Evolutionary conservation across 495 filamentous ascomycete species (phyloP).

Genomic region (Penicillium turbatum): DNA sequence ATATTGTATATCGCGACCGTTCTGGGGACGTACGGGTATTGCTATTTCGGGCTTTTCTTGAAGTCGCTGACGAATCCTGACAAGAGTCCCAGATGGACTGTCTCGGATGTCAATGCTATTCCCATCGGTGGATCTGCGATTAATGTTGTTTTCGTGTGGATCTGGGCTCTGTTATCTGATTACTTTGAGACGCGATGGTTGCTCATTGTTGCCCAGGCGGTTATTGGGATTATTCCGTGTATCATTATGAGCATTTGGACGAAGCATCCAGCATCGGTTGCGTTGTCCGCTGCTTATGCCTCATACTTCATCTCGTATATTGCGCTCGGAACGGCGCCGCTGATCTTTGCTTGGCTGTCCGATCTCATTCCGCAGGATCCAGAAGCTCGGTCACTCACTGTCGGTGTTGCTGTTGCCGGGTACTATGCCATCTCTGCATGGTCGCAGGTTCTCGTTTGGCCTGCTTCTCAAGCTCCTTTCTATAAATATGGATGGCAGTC

Average conservation of each 20-base stretch:
- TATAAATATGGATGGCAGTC: conserved; percentile 33
- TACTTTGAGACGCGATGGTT: conserved; percentile 26
- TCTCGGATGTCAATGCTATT: conserved; percentile 29
- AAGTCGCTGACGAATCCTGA: conserved; percentile 28
- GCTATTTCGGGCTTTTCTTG: conserved; percentile 30
- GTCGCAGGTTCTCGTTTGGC: conserved; percentile 34
- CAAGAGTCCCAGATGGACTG: conserved; percentile 21
- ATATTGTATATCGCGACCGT: conserved; percentile 30
- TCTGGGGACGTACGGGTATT: conserved; percentile 31
- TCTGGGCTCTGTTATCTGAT: conserved; percentile 32
- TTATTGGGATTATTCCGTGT: conserved; percentile 31
- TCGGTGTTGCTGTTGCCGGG: conserved; percentile 29
- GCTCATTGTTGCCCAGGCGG: conserved; percentile 22
- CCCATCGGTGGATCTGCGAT: conserved; percentile 33
- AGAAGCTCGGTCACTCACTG: conserved; percentile 25
- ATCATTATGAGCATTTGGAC: conserved; percentile 35
- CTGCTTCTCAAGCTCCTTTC: conserved; percentile 28
- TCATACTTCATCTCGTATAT: conserved; percentile 29
- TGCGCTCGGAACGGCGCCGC: conserved; percentile 30
- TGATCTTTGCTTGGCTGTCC: conserved; percentile 32
- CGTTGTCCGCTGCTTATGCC: conserved; percentile 25
- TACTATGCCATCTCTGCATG: conserved; percentile 33
- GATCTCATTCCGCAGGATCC: conserved; percentile 34
- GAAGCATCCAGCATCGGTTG: conserved; percentile 17
- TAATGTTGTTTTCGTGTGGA: conserved; percentile 35